Evolutionary conservation across 228 moss, liverwort and hornwort genomes (phyloP), one percentile per base, ranked within the genome.

Genomic region (Sphagnum magellanicum): DNA sequence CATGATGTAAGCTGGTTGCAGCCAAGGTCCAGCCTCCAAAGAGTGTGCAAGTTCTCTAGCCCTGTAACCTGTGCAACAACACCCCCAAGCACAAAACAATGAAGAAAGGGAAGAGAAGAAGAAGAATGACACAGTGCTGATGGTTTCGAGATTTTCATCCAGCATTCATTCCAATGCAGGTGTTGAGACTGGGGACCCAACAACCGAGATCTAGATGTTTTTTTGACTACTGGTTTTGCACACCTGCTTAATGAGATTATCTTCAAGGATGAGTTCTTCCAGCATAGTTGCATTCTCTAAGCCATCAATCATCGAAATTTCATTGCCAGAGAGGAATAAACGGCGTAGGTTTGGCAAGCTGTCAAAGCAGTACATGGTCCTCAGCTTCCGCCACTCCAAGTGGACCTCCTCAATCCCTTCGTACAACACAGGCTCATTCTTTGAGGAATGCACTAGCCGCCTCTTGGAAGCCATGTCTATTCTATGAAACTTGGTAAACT

Each of bases 351-450:
- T 98, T 70, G 87, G 80, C 68, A 93, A 74, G 66, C 71, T 87
- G 58, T 93, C 92, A 84, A 98, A 92, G 85, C 78, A 87, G 71
- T 87, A 82, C 98, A 98, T 93, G 48, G 80, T 87, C 76, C 76
- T 87, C 62, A 98, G 87, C 68, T 93, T 93, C 32, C 81, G 86
- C 50, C 78, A 75, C 80, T 93, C 93, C 66, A 98, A 81, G 65
- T 98, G 93, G 70, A 98, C 83, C 77, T 93, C 98, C 73, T 98
- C 98, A 75, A 98, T 83, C 49, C 90, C 90, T 73, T 93, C 92
- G 79, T 84, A 88, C 75, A 80, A 89, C 50, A 77, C 68, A 68
- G 72, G 74, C 63, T 81, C 74, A 74, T 69, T 78, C 51, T 78
- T 84, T 5, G 74, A 67, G 60, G 67, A 63, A 61, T 67, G 53